Evolutionary conservation across 2,329 filamentous ascomycete genomes (phyloP).

Genomic region (Colletotrichum lentis): DNA sequence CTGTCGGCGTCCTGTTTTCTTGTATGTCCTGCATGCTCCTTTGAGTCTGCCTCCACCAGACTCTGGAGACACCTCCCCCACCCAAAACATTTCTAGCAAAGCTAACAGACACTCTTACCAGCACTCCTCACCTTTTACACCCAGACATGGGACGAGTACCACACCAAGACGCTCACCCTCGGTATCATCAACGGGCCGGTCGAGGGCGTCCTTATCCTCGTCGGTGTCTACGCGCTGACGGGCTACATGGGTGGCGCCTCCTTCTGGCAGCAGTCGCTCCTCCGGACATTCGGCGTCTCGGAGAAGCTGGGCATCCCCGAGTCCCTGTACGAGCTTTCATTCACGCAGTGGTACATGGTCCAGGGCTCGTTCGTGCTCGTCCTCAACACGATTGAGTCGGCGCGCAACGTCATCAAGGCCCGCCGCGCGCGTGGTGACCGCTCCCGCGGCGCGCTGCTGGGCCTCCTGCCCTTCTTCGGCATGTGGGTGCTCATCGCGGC

Average conservation of each 20-base stretch:
- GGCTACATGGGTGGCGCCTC: constrained; percentile 85
- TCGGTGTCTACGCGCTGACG: constrained; percentile 82
- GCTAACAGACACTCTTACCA: constrained; percentile 46
- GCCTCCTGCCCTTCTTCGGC: constrained; percentile 80
- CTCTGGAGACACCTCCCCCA: constrained; percentile 22
- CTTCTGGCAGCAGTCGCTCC: constrained; percentile 90
- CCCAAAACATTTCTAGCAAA: not conserved
- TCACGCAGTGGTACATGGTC: constrained; percentile 91
- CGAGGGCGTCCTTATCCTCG: constrained; percentile 88
- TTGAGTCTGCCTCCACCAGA: not conserved
- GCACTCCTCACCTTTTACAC: constrained; percentile 96
- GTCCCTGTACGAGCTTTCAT: constrained; percentile 79
- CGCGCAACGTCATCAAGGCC: constrained; percentile 83
- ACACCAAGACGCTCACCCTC: constrained; percentile 93
- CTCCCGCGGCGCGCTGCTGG: constrained; percentile 78
- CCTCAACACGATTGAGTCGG: constrained; percentile 83
- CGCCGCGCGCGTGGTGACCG: constrained; percentile 77
- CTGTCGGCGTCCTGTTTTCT: constrained; percentile 82
- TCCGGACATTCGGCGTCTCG: constrained; percentile 75
- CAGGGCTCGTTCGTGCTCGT: constrained; percentile 84
- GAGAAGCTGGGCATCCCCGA: constrained; percentile 70
- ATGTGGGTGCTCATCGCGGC: constrained; percentile 79
- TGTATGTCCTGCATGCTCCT: constrained; percentile 59
- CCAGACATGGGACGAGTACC: constrained; percentile 99
- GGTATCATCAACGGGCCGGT: constrained; percentile 94